phyloP scores from a whole-genome alignment of 495 filamentous ascomycete genomes.

The Neurospora tetrasperma region DNA sequence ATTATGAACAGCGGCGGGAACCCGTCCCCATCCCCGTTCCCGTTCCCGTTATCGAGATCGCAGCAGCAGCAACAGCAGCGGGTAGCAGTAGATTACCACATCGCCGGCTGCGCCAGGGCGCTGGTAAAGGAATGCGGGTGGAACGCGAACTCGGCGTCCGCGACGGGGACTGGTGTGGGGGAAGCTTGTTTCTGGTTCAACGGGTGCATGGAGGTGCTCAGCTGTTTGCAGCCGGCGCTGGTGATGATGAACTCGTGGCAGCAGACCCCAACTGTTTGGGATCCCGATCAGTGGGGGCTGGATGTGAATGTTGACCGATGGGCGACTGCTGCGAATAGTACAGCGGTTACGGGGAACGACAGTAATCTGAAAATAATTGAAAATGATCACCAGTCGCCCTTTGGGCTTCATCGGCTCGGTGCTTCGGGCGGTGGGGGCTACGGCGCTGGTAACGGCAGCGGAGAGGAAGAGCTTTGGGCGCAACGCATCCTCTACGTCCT shows the following conservation, averaged over 20 bases:
- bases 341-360: neutral
- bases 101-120: constrained; percentile 65
- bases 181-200: constrained; percentile 94
- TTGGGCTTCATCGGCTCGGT: constrained; percentile 61
- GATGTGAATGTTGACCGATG: constrained; percentile 60
- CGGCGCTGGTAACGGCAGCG: constrained; percentile 54
- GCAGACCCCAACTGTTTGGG: constrained; percentile 47
- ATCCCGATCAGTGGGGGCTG: constrained; percentile 85
- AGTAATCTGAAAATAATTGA: constrained; percentile 19
- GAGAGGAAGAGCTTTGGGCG: constrained; percentile 78
- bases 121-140: constrained; percentile 87
- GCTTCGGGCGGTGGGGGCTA: neutral
- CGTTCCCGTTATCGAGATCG: neutral
- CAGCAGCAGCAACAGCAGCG: neutral
- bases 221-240: constrained; percentile 43
- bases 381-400: constrained; percentile 53
- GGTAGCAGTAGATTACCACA: constrained; percentile 48
- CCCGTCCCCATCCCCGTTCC: neutral
- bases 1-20: constrained; percentile 50
- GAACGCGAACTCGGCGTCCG: constrained; percentile 50
- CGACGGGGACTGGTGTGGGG: constrained; percentile 48
- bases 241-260: constrained; percentile 21
- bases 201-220: constrained; percentile 79
- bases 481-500: constrained; percentile 85
- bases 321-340: constrained; percentile 1